Percentiles rank a stretch among this genome's conserved stretches.
These are phyloP conservation scores for Colletotrichum sp. DNA, from an alignment of 2,329 filamentous ascomycete genomes.

Conservation along the genomic window DNA sequence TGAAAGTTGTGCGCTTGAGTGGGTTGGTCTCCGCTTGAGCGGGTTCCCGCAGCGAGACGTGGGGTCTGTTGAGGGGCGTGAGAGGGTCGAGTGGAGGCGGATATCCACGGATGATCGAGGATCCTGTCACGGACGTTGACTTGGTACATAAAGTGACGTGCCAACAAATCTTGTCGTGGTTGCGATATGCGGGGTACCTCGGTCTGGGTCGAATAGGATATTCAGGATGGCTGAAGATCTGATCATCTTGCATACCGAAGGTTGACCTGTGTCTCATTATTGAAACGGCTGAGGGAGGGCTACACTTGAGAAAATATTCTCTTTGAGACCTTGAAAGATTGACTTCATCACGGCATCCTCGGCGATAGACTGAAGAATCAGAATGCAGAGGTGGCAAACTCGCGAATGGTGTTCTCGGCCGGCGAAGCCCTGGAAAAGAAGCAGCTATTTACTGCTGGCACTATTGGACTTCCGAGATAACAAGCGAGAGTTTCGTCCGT, in stretches of 20 bases:
- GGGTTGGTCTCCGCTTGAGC: neutral
- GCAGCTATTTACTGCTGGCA: no score
- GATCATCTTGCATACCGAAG: neutral
- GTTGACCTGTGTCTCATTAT: no score
- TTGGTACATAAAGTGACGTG: fast-evolving
- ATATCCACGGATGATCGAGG: fast-evolving
- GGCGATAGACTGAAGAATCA: no score
- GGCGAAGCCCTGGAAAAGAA: no score
- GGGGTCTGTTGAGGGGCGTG: neutral
- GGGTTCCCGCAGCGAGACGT: neutral
- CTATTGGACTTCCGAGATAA: neutral
- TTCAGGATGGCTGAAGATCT: neutral
- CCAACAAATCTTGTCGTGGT: fast-evolving
- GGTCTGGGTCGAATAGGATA: neutral
- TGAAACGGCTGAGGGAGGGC: no score
- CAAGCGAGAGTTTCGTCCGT: neutral
- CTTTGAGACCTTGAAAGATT: no score
- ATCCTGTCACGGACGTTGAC: neutral
- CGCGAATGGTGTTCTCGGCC: neutral
- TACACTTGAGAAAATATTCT: fast-evolving
- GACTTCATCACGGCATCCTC: no score
- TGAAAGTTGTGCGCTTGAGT: neutral
- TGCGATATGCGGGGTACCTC: fast-evolving
- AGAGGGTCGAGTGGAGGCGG: neutral
- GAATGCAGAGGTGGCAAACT: no score